A percentile compares a stretch with the other conserved stretches of the same genome.
Conservation (phyloP, 345 rosid species). For the Schrenkiella parvula region DNA sequence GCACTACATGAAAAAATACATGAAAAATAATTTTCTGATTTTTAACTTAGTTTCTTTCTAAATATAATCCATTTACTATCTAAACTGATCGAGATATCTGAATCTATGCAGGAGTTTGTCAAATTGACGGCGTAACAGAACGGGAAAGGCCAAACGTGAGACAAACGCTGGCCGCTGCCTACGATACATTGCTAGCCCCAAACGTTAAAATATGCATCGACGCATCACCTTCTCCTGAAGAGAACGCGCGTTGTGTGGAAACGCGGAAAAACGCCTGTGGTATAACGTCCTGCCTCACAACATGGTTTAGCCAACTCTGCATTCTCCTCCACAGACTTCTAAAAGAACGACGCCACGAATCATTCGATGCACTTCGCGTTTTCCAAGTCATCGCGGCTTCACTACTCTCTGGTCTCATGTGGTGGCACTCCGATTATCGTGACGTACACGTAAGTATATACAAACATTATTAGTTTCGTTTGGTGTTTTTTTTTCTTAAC, state of each 20-base stretch:
- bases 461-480: not conserved
- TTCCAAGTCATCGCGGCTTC: constrained; percentile 74
- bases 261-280: constrained; percentile 16
- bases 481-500: not conserved
- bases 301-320: constrained; percentile 72
- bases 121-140: constrained; percentile 47
- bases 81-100: not conserved
- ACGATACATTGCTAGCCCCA: constrained; percentile 55
- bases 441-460: constrained; percentile 41
- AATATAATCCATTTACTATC: no score
- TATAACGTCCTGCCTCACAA: constrained; percentile 17
- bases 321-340: constrained; percentile 78
- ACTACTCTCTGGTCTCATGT: constrained; percentile 65
- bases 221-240: constrained; percentile 38
- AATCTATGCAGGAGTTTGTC: constrained; percentile 55
- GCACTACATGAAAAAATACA: not conserved
- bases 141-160: constrained; percentile 66
- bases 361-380: constrained; percentile 60
- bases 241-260: constrained; percentile 21
- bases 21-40: not conserved
- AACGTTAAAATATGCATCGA: constrained; percentile 45
- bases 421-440: constrained; percentile 83
- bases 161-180: constrained; percentile 52
- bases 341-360: constrained; percentile 76
- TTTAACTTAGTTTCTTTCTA: no score